Conservation (phyloP, 2,329 filamentous ascomycete genomes). For the Hortaea sp. region DNA sequence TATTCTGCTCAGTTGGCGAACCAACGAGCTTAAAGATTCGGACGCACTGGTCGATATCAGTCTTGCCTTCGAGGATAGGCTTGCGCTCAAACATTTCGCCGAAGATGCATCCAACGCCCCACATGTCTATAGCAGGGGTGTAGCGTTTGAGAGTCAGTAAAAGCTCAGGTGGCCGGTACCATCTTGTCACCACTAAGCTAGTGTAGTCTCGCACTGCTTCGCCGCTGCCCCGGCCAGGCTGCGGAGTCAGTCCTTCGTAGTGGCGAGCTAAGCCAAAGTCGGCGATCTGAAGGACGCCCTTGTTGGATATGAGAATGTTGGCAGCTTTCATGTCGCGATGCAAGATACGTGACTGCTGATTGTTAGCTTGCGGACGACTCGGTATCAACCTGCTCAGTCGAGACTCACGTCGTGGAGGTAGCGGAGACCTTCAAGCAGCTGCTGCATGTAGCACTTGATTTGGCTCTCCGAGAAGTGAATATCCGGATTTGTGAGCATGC, state of each 20-base stretch:
- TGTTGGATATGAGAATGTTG: slow-evolving; percentile 92
- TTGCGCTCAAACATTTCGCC: slow-evolving; percentile 94
- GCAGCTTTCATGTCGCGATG: slow-evolving; percentile 99
- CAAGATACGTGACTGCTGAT: slow-evolving; percentile 54
- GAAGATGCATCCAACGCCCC: slow-evolving; percentile 98
- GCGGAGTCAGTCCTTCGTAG: slow-evolving; percentile 76
- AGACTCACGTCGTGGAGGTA: slow-evolving; percentile 70
- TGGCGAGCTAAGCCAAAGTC: slow-evolving; percentile 93
- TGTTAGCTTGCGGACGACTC: background rate
- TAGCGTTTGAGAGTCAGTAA: slow-evolving; percentile 80
- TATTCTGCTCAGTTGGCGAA: slow-evolving; percentile 75
- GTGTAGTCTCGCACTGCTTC: slow-evolving; percentile 87
- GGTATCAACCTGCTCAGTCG: background rate
- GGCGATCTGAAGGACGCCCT: slow-evolving; percentile 86
- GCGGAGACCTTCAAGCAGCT: slow-evolving; percentile 77
- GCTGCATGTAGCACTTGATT: slow-evolving; percentile 96
- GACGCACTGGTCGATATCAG: slow-evolving; percentile 79
- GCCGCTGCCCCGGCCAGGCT: slow-evolving; percentile 67
- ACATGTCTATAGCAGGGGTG: slow-evolving; percentile 96
- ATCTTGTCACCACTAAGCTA: slow-evolving; percentile 88
- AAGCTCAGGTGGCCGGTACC: slow-evolving; percentile 93
- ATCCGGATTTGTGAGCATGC: slow-evolving; percentile 85
- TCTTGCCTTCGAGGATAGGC: slow-evolving; percentile 83
- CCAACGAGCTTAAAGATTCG: slow-evolving; percentile 92
- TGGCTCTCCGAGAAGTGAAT: slow-evolving; percentile 80